Evolutionary conservation across 345 rosid genomes (phyloP), one percentile per base, ranked within the genome.

Genomic region (Cardiospermum halicacabum): DNA sequence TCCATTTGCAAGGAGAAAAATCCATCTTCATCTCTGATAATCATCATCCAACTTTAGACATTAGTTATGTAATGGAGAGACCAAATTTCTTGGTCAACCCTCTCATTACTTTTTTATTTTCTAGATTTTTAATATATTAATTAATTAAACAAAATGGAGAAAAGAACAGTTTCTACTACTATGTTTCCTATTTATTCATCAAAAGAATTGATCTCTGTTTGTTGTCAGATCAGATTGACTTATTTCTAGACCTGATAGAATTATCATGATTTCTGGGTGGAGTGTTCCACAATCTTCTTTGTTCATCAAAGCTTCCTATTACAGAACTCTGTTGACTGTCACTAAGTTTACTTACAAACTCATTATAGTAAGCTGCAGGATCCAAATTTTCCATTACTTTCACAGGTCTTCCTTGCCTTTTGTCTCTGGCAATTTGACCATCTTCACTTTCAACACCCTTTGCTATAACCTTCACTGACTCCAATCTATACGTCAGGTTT

Each of bases 221-320:
- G n/a, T n/a, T n/a, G n/a, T n/a, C n/a, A n/a, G n/a, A 43, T 68
- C 43, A 50, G 57, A 27, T n/a, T 47, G 22, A 56, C 25, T 50
- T 26, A 39, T 27, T 53, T 50, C 51, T 40, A 32, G 19, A n/a
- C 54, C 16, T 43, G 21, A 70, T 19, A 10, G 34, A 36, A 6
- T 25, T 31, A 18, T 78, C 72, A 24, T 27, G 34, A 43, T 74
- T 72, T 53, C 2, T n/a, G 27, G 82, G 74, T 53, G 91, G 83
- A 21, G 31, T 55, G 40, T 67, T 85, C 97, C 92, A 94, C 27
- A 74, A 75, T 71, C 60, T 81, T 75, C 45, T 78, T 65, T 90
- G 96, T 72, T 88, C 89, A 69, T 75, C 74, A 73, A 80, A 88
- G 78, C 95, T 86, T 71, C 85, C 97, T 58, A 87, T 47, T 7